Conservation (phyloP, 805 yeast species). For the Metschnikowia kunwiensis region DNA sequence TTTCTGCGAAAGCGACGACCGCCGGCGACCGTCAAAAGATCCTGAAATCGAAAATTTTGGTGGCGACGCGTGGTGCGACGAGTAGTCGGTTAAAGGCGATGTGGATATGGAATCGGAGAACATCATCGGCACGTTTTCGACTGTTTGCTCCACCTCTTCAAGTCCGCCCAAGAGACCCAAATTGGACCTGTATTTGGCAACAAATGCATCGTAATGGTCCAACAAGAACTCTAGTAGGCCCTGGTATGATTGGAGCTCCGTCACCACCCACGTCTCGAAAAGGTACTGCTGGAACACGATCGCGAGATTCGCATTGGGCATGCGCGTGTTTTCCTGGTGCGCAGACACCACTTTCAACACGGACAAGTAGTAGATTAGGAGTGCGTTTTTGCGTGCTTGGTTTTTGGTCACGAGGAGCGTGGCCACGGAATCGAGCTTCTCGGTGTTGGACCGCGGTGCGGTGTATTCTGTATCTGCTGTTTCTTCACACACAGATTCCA, state of each 20-base stretch:
- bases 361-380: constrained; percentile 20
- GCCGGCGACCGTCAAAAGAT: constrained; percentile 11
- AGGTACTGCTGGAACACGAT: constrained; percentile 34
- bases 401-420: constrained; percentile 15
- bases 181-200: constrained; percentile 9
- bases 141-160: constrained; percentile 9
- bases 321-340: constrained; percentile 23
- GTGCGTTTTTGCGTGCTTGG: constrained; percentile 15
- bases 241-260: constrained; percentile 14
- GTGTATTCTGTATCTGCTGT: constrained; percentile 9
- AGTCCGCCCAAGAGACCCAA: constrained; percentile 11
- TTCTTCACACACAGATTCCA: constrained; percentile 9
- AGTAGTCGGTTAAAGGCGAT: constrained; percentile 17
- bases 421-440: constrained; percentile 15
- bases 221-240: constrained; percentile 18
- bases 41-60: constrained; percentile 6
- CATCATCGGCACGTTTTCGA: constrained; percentile 7
- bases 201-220: constrained; percentile 14
- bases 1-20: constrained; percentile 19
- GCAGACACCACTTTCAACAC: constrained; percentile 17
- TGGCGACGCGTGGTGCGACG: constrained; percentile 13
- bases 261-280: constrained; percentile 18
- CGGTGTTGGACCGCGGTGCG: constrained; percentile 3
- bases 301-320: constrained; percentile 27
- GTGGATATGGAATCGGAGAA: constrained; percentile 12